Evolutionary conservation across 2,329 filamentous ascomycete species (phyloP).

Genomic region (Trichothecium sympodiale): DNA sequence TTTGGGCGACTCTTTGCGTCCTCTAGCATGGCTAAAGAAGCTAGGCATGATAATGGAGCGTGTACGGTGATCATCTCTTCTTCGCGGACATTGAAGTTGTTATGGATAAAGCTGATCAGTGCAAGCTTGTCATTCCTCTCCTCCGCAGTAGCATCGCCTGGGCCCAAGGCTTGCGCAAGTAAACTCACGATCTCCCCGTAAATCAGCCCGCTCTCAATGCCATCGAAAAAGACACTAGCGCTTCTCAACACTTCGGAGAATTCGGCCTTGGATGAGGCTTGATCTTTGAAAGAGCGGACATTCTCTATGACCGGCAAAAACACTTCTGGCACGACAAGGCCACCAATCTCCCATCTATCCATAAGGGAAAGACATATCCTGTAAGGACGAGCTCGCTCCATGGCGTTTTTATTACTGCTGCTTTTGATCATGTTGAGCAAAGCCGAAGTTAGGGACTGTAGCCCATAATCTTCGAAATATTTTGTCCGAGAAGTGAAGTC

Average conservation of each 20-base stretch:
- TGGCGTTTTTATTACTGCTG: slow-evolving; percentile 16
- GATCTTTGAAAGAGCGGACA: slow-evolving; percentile 61
- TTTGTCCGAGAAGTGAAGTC: slow-evolving; percentile 50
- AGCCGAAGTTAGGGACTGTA: slow-evolving; percentile 62
- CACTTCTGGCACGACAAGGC: slow-evolving; percentile 74
- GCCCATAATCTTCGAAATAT: slow-evolving; percentile 75
- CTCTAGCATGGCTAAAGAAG: slow-evolving; percentile 54
- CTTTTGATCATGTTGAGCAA: slow-evolving; percentile 64
- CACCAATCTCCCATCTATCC: slow-evolving; percentile 97
- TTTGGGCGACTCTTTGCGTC: slow-evolving; percentile 31
- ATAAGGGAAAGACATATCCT: slow-evolving; percentile 89
- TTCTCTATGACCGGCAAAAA: slow-evolving; percentile 80
- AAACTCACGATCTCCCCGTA: slow-evolving; percentile 72
- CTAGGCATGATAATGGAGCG: slow-evolving; percentile 54
- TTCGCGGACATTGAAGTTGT: slow-evolving; percentile 85
- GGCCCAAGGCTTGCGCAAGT: slow-evolving; percentile 47
- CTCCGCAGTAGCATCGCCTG: slow-evolving; percentile 27
- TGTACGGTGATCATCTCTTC: slow-evolving; percentile 91
- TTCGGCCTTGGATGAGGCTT: slow-evolving; percentile 53
- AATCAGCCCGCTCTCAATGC: slow-evolving; percentile 87
- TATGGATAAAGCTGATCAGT: slow-evolving; percentile 70
- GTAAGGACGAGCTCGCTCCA: slow-evolving; percentile 73
- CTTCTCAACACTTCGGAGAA: slow-evolving; percentile 84
- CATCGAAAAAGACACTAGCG: slow-evolving; percentile 93
- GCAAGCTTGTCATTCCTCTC: slow-evolving; percentile 53